A percentile compares a stretch with the other conserved stretches of the same genome.
Conservation (phyloP, 495 filamentous ascomycete genomes). For the Staphylotrichum longicolle region DNA sequence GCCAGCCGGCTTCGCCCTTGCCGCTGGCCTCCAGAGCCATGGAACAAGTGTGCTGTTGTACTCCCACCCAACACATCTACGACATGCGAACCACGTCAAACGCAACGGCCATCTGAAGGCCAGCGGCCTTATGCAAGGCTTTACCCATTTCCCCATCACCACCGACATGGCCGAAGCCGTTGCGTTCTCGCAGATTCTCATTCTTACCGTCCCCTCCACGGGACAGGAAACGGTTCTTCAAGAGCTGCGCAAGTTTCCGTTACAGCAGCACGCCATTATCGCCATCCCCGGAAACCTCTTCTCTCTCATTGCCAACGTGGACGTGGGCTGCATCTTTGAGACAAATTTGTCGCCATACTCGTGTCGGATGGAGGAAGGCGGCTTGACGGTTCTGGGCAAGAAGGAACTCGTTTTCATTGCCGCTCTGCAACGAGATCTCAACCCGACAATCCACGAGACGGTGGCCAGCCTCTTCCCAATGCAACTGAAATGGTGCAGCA, state of each 20-base stretch:
- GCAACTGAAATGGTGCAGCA: constrained; percentile 4
- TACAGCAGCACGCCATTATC: neutral
- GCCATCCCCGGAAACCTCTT: constrained; percentile 6
- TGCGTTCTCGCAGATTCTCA: neutral
- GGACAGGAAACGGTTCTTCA: constrained; percentile 1
- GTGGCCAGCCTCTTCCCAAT: neutral
- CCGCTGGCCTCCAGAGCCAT: neutral
- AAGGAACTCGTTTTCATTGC: constrained; percentile 2
- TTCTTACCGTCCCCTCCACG: neutral
- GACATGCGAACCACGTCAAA: constrained; percentile 1
- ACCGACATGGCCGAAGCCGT: constrained; percentile 1
- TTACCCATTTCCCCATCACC: neutral
- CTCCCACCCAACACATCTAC: neutral
- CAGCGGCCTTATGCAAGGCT: neutral
- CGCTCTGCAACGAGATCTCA: neutral
- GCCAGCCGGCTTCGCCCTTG: constrained; percentile 4
- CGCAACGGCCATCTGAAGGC: neutral
- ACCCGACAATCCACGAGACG: neutral
- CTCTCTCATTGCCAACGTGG: neutral
- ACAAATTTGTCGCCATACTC: constrained; percentile 6
- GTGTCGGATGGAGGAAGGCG: constrained; percentile 2
- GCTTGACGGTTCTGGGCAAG: neutral
- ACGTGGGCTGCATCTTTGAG: constrained; percentile 1
- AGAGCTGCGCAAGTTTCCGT: neutral
- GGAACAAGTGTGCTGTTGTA: neutral